A percentile compares a stretch with the other conserved stretches of the same genome.
phyloP scores from a whole-genome alignment of 495 filamentous ascomycete genomes.

The Annulohypoxylon nitens region DNA sequence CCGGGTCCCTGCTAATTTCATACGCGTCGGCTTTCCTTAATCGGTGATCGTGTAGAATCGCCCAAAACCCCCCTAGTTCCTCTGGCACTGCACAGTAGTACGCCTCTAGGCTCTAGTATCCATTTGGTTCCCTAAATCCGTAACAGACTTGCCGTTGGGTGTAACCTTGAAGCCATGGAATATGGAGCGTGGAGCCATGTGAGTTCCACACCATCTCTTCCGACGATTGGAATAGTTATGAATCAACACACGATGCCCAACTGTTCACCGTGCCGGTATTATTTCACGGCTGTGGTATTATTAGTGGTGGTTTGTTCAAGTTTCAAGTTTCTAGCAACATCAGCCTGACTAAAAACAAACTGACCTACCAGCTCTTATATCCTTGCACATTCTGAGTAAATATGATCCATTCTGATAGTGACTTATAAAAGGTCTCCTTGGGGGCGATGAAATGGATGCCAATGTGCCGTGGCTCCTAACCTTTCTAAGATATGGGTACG shows the following conservation, averaged over 20 bases:
- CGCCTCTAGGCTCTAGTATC: neutral
- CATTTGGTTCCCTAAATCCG: conserved; percentile 3
- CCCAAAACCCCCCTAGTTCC: conserved; percentile 21
- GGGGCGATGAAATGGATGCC: conserved; percentile 23
- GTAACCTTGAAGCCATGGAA: conserved; percentile 33
- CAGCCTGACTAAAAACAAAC: conserved; percentile 24
- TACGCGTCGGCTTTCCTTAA: conserved; percentile 48
- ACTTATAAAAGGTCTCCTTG: conserved; percentile 4
- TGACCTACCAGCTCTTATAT: conserved; percentile 17
- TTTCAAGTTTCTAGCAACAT: conserved; percentile 10
- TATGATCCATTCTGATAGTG: neutral
- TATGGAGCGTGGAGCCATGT: conserved; percentile 17
- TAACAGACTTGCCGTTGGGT: conserved; percentile 41
- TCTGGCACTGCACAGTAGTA: too few relatives aligned
- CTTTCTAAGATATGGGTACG: conserved; percentile 21
- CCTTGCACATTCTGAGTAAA: conserved; percentile 2
- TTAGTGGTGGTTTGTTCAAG: conserved; percentile 20
- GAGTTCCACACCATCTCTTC: conserved; percentile 44
- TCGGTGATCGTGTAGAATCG: conserved; percentile 30
- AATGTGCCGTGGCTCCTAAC: conserved; percentile 16
- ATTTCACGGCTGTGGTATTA: neutral
- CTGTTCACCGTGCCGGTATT: conserved; percentile 30
- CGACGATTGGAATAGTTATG: conserved; percentile 24
- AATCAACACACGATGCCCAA: conserved; percentile 28
- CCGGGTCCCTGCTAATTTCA: conserved; percentile 20